These are phyloP conservation scores for Basidiobolus meristosporus DNA, from an alignment of 371 early-diverging fungal species.

Conservation along the genomic window DNA sequence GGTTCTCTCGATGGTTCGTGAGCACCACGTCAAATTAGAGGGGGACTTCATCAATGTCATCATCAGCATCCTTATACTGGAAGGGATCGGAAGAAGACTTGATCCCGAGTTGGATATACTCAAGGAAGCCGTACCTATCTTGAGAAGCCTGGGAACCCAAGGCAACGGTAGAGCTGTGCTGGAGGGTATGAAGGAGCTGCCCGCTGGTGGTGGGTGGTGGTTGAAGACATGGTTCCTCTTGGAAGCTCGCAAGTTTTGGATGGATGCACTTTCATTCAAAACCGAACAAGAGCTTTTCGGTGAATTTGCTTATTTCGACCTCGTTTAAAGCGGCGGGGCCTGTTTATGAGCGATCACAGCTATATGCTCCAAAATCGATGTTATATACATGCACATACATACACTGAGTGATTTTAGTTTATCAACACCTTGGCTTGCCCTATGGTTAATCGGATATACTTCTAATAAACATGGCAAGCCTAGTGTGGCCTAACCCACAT, in stretches of 20 bases:
- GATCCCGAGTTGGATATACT: conserved; percentile 84
- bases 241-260: conserved; percentile 23
- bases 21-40: conserved; percentile 81
- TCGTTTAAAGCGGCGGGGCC: too few relatives aligned
- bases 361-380: too few relatives aligned
- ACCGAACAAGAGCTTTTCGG: too few relatives aligned
- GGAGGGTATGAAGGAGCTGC: conserved; percentile 25
- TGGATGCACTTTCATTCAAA: too few relatives aligned
- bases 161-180: conserved; percentile 28
- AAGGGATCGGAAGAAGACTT: conserved; percentile 82
- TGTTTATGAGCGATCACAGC: too few relatives aligned
- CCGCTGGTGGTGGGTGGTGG: conserved; percentile 25
- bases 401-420: too few relatives aligned
- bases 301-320: too few relatives aligned
- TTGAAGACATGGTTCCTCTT: conserved; percentile 61
- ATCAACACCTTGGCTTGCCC: too few relatives aligned
- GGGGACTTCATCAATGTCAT: conserved; percentile 86
- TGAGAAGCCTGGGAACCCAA: conserved; percentile 37
- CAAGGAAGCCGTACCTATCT: conserved; percentile 56
- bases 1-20: conserved; percentile 69
- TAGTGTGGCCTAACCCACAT: too few relatives aligned
- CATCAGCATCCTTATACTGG: conserved; percentile 73
- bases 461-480: too few relatives aligned
- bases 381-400: too few relatives aligned
- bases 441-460: too few relatives aligned